Evolutionary conservation across 2,329 filamentous ascomycete genomes (phyloP).

Genomic region (Cytospora schulzeri): DNA sequence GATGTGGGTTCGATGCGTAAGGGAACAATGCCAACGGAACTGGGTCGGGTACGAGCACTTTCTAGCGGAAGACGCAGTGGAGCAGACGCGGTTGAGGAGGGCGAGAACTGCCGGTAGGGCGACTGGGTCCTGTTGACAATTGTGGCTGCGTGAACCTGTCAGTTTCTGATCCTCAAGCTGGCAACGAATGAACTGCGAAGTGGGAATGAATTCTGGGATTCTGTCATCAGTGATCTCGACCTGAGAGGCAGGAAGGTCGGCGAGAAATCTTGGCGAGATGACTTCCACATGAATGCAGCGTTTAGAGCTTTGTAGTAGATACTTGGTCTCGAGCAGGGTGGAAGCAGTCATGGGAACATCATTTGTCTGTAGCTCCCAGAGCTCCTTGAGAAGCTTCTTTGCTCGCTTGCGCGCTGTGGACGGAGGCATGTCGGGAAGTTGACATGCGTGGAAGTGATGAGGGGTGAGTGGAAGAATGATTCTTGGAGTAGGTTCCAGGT

Average conservation of each 20-base stretch:
- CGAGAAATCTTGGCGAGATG: slow-evolving; percentile 14
- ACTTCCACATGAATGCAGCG: slow-evolving; percentile 23
- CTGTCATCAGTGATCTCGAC: slow-evolving; percentile 20
- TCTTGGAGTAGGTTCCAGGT: background rate
- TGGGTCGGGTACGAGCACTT: slow-evolving; percentile 39
- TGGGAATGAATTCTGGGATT: slow-evolving; percentile 39
- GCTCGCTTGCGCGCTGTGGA: slow-evolving; percentile 20
- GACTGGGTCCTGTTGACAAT: slow-evolving; percentile 28
- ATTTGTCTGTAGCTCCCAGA: slow-evolving; percentile 32
- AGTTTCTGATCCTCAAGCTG: slow-evolving; percentile 45
- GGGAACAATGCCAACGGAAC: slow-evolving; percentile 42
- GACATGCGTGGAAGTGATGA: background rate
- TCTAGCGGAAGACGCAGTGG: slow-evolving; percentile 30
- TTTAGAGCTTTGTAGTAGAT: slow-evolving; percentile 29
- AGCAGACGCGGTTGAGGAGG: slow-evolving; percentile 35
- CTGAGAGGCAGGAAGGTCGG: slow-evolving; percentile 10
- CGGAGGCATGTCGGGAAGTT: slow-evolving; percentile 19
- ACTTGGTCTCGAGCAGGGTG: slow-evolving; percentile 34
- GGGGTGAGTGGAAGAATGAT: background rate
- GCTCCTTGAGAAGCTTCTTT: slow-evolving; percentile 28
- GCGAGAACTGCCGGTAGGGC: slow-evolving; percentile 38
- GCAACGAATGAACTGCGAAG: slow-evolving; percentile 32
- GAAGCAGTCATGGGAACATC: slow-evolving; percentile 32
- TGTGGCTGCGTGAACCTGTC: slow-evolving; percentile 37
- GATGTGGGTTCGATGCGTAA: slow-evolving; percentile 42